Conservation (phyloP, 2,329 filamentous ascomycete genomes). For the Cytospora mali region DNA sequence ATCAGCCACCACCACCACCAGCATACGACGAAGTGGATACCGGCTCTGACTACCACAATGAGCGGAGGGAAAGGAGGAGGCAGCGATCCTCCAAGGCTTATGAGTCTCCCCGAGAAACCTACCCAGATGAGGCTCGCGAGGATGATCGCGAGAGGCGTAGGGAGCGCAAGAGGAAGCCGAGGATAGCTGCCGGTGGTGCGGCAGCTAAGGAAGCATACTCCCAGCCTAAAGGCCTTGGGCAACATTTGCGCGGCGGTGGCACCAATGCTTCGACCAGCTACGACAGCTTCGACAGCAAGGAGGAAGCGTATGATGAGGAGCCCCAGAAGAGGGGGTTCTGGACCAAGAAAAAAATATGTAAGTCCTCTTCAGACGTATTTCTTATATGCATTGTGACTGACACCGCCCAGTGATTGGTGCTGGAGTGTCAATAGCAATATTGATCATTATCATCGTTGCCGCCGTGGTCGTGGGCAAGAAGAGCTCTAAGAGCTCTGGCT, state of each 20-base stretch:
- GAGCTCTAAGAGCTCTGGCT: constrained; percentile 37
- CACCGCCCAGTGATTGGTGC: constrained; percentile 57
- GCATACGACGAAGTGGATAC: constrained; percentile 21
- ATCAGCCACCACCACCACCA: constrained; percentile 15
- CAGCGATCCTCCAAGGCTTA: constrained; percentile 21
- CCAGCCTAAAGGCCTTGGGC: constrained; percentile 37
- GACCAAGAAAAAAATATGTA: constrained; percentile 64
- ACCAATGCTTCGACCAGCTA: constrained; percentile 43
- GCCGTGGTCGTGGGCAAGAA: constrained; percentile 69
- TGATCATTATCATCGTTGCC: constrained; percentile 69
- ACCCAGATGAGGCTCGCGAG: constrained; percentile 23
- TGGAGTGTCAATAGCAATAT: constrained; percentile 54
- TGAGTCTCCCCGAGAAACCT: constrained; percentile 17
- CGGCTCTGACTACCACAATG: constrained; percentile 15
- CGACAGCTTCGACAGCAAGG: constrained; percentile 54
- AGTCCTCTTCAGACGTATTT: constrained; percentile 37
- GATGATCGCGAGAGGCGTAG: constrained; percentile 23
- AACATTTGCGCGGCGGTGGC: constrained; percentile 48
- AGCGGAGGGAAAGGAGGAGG: constrained; percentile 23
- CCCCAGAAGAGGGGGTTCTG: constrained; percentile 45
- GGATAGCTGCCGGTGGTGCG: constrained; percentile 70
- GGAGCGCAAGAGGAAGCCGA: constrained; percentile 48
- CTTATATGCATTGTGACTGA: constrained; percentile 21
- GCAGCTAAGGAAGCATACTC: constrained; percentile 69
- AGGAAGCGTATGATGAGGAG: constrained; percentile 48